These are phyloP conservation scores for Taiozyma sp. DNA, from an alignment of 1,139 yeast genomes.

Conservation along the genomic window DNA sequence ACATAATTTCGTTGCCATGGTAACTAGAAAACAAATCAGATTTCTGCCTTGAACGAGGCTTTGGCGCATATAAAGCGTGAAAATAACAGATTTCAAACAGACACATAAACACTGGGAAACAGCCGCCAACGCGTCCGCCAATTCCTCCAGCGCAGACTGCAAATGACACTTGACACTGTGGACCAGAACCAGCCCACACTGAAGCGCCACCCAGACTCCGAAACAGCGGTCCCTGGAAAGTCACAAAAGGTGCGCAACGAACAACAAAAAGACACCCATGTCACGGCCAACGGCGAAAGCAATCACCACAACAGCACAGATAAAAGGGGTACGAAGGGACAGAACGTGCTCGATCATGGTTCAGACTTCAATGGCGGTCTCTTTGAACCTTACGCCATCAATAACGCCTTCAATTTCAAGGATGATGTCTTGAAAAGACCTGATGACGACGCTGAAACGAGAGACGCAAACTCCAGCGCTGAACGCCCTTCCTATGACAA, in stretches of 20 bases:
- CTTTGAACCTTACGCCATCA: conserved; percentile 14
- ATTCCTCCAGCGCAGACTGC: neutral
- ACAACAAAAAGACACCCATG: neutral
- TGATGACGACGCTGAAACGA: conserved; percentile 11
- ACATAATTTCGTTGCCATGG: too few species aligned
- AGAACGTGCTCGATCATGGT: neutral
- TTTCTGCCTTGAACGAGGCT: neutral
- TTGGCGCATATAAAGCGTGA: neutral
- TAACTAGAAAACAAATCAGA: too few species aligned
- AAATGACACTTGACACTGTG: neutral
- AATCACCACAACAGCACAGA: neutral
- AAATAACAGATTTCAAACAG: neutral
- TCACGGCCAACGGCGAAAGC: neutral
- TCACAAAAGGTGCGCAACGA: neutral
- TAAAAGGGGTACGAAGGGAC: neutral
- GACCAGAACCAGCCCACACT: neutral
- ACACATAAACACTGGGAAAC: neutral
- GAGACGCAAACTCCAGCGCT: conserved; percentile 1
- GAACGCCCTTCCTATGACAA: conserved; percentile 2
- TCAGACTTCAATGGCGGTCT: conserved; percentile 9
- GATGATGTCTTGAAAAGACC: conserved; percentile 11
- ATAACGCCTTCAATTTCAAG: conserved; percentile 14
- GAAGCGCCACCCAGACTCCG: neutral
- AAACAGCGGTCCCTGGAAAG: neutral
- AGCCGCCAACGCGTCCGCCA: neutral